Evolutionary conservation across 2,329 filamentous ascomycete genomes (phyloP).

Genomic region (Neonectria sp.): DNA sequence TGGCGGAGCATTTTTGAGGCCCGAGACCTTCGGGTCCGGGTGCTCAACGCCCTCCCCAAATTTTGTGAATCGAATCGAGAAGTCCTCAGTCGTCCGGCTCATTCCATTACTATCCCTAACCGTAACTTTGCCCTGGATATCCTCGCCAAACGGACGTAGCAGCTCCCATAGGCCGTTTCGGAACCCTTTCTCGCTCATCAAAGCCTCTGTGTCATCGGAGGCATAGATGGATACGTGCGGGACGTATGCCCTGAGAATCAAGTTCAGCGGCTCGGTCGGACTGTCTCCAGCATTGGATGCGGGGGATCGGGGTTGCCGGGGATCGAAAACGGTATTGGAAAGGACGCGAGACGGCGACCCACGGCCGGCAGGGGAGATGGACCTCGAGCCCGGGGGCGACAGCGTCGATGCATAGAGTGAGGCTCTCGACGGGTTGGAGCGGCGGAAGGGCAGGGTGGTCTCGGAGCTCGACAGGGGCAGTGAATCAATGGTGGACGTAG

Average conservation of each 20-base stretch:
- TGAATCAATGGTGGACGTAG: constrained; percentile 65
- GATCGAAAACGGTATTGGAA: constrained; percentile 72
- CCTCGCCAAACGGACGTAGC: constrained; percentile 91
- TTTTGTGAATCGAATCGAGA: constrained; percentile 86
- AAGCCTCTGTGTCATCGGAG: constrained; percentile 87
- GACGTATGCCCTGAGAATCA: constrained; percentile 88
- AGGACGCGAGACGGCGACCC: constrained; percentile 70
- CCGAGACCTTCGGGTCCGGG: constrained; percentile 58
- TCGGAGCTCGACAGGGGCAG: constrained; percentile 67
- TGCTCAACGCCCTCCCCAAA: constrained; percentile 73
- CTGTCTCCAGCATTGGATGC: constrained; percentile 61
- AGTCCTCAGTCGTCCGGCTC: constrained; percentile 89
- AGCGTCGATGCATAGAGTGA: constrained; percentile 76
- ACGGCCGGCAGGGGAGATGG: constrained; percentile 76
- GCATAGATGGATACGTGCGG: constrained; percentile 90
- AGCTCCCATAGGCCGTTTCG: constrained; percentile 86
- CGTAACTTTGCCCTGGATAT: constrained; percentile 87
- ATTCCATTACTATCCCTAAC: constrained; percentile 91
- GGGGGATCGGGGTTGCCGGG: constrained; percentile 60
- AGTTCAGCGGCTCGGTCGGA: constrained; percentile 69
- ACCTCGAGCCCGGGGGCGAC: constrained; percentile 77
- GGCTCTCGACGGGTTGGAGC: constrained; percentile 71
- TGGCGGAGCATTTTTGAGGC: constrained; percentile 51
- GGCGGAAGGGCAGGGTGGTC: constrained; percentile 67
- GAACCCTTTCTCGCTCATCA: constrained; percentile 89